Percentiles rank a stretch among this genome's conserved stretches.
phyloP scores from a whole-genome alignment of 169 alveolate species.

The Plasmodium cynomolgi region DNA sequence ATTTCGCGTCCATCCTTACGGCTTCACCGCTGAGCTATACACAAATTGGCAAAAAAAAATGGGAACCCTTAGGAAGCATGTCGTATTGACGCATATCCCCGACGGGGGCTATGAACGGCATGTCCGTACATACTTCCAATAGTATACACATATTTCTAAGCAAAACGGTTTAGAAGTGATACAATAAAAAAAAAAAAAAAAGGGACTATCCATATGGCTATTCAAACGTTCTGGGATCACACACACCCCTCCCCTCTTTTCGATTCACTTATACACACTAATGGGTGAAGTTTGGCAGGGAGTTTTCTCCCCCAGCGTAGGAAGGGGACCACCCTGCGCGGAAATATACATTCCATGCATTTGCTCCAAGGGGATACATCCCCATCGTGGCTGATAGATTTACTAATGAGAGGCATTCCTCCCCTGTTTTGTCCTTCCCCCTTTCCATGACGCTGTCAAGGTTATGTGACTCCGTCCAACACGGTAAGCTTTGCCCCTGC shows the following conservation, averaged over 20 bases:
- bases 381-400: not conserved
- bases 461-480: not conserved
- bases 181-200: not conserved
- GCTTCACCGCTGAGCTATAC: not conserved
- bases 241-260: not conserved
- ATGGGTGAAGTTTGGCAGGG: not conserved
- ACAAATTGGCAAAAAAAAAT: not conserved
- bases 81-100: not conserved
- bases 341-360: not conserved
- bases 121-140: not conserved
- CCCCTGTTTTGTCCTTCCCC: not conserved
- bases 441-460: not conserved
- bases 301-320: not conserved
- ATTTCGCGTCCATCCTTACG: not conserved
- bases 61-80: not conserved
- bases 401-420: not conserved
- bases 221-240: not conserved
- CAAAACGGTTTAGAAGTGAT: not conserved
- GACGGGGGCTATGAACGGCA: not conserved
- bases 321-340: not conserved
- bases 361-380: not conserved
- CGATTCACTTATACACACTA: not conserved
- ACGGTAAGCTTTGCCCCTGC: not conserved
- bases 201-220: not conserved
- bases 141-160: not conserved